These are phyloP conservation scores for Exserohilum rostratum DNA, from an alignment of 2,329 filamentous ascomycete species.

Conservation along the genomic window DNA sequence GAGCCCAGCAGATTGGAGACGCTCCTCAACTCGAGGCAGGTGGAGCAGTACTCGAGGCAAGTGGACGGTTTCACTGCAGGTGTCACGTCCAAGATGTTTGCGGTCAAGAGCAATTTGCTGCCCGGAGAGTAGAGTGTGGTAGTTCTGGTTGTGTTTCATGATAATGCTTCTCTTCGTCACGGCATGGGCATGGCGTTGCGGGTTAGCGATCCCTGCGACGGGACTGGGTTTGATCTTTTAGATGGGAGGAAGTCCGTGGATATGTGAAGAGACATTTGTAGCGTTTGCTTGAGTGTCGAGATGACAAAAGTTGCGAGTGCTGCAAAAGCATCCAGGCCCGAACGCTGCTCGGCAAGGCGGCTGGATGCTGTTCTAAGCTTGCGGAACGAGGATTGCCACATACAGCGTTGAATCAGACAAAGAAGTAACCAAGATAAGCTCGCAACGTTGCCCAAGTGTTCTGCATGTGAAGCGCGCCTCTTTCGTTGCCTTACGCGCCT, in stretches of 20 bases:
- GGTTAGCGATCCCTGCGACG: slow-evolving; percentile 32
- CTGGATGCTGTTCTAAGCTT: slow-evolving; percentile 22
- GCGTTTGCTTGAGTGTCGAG: slow-evolving; percentile 6
- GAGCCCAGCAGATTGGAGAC: slow-evolving; percentile 93
- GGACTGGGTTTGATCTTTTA: slow-evolving; percentile 27
- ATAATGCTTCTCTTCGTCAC: slow-evolving; percentile 43
- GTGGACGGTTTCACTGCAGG: slow-evolving; percentile 94
- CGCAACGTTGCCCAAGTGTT: slow-evolving; percentile 15
- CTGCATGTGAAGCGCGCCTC: not conserved
- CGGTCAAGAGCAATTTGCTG: slow-evolving; percentile 74
- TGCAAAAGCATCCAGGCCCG: slow-evolving; percentile 11
- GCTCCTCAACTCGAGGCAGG: slow-evolving; percentile 93
- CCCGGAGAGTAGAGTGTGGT: slow-evolving; percentile 56
- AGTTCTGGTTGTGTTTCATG: slow-evolving; percentile 32
- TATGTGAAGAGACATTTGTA: slow-evolving; percentile 7
- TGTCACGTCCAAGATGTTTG: slow-evolving; percentile 97
- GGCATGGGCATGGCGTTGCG: slow-evolving; percentile 50
- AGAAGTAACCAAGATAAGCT: slow-evolving; percentile 28
- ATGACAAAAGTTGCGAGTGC: slow-evolving; percentile 15
- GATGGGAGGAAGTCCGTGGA: slow-evolving; percentile 17
- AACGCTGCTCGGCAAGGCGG: slow-evolving; percentile 12
- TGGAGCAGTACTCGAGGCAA: slow-evolving; percentile 97
- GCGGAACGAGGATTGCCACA: slow-evolving; percentile 22
- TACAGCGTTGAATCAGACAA: slow-evolving; percentile 36
- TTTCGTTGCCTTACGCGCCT: not conserved